Conservation (phyloP, 805 yeast genomes). For the Metschnikowia kunwiensis region DNA sequence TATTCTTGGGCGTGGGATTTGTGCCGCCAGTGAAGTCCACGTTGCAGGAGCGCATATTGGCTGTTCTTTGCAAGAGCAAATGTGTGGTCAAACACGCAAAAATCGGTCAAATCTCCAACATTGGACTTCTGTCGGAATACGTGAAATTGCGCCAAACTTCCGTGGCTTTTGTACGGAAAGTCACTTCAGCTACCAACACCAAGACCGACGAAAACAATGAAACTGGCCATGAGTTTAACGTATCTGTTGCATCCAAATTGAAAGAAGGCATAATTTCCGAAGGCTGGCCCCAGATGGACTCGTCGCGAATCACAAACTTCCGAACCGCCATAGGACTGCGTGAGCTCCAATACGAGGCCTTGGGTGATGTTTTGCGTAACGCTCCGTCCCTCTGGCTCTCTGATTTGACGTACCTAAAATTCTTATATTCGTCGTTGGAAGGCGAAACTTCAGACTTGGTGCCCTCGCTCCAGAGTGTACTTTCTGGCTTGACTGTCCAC, state of each 20-base stretch:
- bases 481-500: conserved; percentile 55
- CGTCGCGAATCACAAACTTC: conserved; percentile 34
- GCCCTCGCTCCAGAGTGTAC: conserved; percentile 66
- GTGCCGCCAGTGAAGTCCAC: conserved; percentile 52
- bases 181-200: conserved; percentile 26
- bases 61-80: conserved; percentile 50
- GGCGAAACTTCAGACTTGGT: conserved; percentile 63
- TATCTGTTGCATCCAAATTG: conserved; percentile 49
- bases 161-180: conserved; percentile 64
- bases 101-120: conserved; percentile 49
- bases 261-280: conserved; percentile 50
- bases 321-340: conserved; percentile 44
- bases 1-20: conserved; percentile 50
- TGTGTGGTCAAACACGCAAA: conserved; percentile 42
- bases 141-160: conserved; percentile 53
- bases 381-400: conserved; percentile 39
- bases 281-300: conserved; percentile 56
- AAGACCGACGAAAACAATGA: not conserved
- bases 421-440: conserved; percentile 66
- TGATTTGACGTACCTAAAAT: conserved; percentile 55
- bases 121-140: conserved; percentile 59
- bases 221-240: conserved; percentile 26
- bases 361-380: conserved; percentile 61
- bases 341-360: conserved; percentile 69
- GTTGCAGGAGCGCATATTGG: conserved; percentile 56